Conservation (phyloP, 352 stramenopile species). For the Pythium chondricola region DNA sequence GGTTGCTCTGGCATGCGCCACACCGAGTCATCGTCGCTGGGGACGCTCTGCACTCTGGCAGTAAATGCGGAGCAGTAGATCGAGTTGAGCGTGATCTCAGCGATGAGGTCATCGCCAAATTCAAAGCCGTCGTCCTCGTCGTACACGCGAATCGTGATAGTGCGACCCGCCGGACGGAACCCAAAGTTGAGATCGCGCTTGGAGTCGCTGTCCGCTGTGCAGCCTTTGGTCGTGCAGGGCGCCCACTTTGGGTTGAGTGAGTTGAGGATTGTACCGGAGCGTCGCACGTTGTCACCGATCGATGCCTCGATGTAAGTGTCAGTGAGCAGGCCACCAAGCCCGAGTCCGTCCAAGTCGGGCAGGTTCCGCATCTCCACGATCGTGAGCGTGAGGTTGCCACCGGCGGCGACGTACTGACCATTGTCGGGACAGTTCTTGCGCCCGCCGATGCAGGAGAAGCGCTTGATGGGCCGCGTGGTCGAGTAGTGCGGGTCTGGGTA, state of each 20-base stretch:
- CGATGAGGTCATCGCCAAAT: constrained; percentile 83
- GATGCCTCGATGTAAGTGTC: constrained; percentile 73
- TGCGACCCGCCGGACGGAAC: constrained; percentile 70
- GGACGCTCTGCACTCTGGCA: constrained; percentile 33
- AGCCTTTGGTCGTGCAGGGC: constrained; percentile 39
- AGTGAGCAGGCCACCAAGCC: constrained; percentile 47
- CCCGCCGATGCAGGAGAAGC: constrained; percentile 70
- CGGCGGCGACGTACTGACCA: constrained; percentile 62
- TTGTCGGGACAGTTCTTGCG: constrained; percentile 57
- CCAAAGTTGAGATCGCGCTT: constrained; percentile 79
- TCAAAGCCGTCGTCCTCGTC: constrained; percentile 85
- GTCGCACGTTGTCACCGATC: constrained; percentile 67
- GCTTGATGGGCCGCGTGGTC: constrained; percentile 31
- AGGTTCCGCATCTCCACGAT: constrained; percentile 83
- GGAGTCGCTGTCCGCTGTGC: constrained; percentile 35
- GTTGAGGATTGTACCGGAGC: constrained; percentile 60
- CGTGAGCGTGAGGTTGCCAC: constrained; percentile 84
- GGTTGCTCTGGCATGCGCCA: constrained; percentile 64
- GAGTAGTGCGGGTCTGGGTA: constrained; percentile 67
- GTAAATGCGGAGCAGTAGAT: constrained; percentile 82
- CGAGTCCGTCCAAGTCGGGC: constrained; percentile 76
- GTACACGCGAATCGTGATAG: constrained; percentile 60
- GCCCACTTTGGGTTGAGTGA: constrained; percentile 74
- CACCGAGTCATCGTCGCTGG: constrained; percentile 45
- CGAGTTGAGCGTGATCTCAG: constrained; percentile 53